These are phyloP conservation scores for Pholiota molesta DNA, from an alignment of 768 basidiomycete genomes.

Conservation along the genomic window DNA sequence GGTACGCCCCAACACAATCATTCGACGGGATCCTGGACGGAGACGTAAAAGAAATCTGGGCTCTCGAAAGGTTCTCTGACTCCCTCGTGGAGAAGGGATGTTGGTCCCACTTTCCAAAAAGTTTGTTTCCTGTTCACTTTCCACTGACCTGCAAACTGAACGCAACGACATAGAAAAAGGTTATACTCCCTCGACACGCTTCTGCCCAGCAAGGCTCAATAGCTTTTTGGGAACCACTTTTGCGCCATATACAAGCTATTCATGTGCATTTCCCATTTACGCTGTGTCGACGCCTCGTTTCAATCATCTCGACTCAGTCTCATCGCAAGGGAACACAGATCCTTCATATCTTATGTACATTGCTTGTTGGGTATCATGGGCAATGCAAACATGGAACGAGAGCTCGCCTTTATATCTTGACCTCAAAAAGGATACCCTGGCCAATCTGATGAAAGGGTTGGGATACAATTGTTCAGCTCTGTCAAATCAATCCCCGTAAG, in stretches of 20 bases:
- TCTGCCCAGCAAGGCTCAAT: conserved; percentile 54
- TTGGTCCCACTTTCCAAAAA: conserved; percentile 85
- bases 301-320: conserved; percentile 28
- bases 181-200: conserved; percentile 42
- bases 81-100: conserved; percentile 64
- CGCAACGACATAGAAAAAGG: conserved; percentile 53
- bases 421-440: conserved; percentile 47
- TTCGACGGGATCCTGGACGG: conserved; percentile 34
- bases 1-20: conserved; percentile 45
- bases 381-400: conserved; percentile 41
- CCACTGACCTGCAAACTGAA: conserved; percentile 46
- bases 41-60: conserved; percentile 65
- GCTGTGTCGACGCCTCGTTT: conserved; percentile 50
- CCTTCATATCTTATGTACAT: conserved; percentile 58
- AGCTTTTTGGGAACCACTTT: conserved; percentile 68
- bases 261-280: conserved; percentile 57
- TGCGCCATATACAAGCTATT: conserved; percentile 56
- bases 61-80: conserved; percentile 68
- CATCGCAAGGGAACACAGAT: conserved; percentile 30
- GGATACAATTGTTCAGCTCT: conserved; percentile 33
- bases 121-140: conserved; percentile 52
- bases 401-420: conserved; percentile 29
- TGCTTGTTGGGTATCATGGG: conserved; percentile 74
- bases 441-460: conserved; percentile 50
- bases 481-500: conserved; percentile 20